A percentile compares a stretch with the other conserved stretches of the same genome.
phyloP scores from a whole-genome alignment of 2,329 filamentous ascomycete species.

The Colletotrichum neosansevieriae region DNA sequence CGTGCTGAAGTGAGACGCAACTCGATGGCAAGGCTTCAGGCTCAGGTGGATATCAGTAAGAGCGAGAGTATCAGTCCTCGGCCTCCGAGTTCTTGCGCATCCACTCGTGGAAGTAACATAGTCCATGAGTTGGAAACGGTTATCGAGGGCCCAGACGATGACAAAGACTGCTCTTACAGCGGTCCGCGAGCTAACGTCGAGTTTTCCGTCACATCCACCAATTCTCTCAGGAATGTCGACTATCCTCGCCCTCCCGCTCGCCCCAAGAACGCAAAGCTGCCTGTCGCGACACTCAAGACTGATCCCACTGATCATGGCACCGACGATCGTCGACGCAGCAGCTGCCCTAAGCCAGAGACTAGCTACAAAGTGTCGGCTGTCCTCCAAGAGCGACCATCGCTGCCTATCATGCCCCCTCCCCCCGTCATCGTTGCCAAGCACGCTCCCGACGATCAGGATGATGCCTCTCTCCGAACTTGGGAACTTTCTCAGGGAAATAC shows the following conservation, averaged over 20 bases:
- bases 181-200: conserved; percentile 25
- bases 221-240: background rate
- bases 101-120: conserved; percentile 33
- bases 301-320: conserved; percentile 8
- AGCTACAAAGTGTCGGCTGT: conserved; percentile 24
- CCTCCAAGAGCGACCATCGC: conserved; percentile 37
- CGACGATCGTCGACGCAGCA: conserved; percentile 24
- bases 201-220: conserved; percentile 15
- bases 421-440: conserved; percentile 29
- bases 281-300: conserved; percentile 25
- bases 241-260: conserved; percentile 3
- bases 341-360: conserved; percentile 18
- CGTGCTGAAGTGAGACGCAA: conserved; percentile 22
- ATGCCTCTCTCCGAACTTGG: conserved; percentile 42
- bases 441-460: conserved; percentile 23
- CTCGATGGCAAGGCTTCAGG: conserved; percentile 20
- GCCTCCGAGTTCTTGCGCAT: background rate
- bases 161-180: conserved; percentile 8
- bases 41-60: conserved; percentile 24
- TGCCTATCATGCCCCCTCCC: conserved; percentile 34
- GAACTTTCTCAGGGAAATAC: conserved; percentile 37
- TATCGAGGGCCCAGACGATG: conserved; percentile 23
- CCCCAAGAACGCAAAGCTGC: background rate
- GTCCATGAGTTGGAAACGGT: conserved; percentile 32
- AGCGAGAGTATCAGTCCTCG: conserved; percentile 33